phyloP scores from a whole-genome alignment of 1,284 basidiomycete genomes.

The Veloboletus limbatus region DNA sequence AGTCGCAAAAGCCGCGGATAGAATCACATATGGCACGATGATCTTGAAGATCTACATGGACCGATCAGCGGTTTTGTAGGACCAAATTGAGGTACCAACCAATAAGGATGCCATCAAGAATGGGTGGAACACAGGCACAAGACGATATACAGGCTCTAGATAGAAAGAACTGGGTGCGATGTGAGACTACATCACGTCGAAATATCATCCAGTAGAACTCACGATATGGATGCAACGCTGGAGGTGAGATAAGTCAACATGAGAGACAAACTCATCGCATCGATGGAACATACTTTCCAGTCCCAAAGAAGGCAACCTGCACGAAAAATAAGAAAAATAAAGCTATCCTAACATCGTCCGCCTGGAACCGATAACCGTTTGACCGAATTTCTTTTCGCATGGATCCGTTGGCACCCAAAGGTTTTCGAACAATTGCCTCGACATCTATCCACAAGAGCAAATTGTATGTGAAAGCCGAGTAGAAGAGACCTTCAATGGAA shows the following conservation, averaged over 20 bases:
- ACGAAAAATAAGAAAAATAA: constrained; percentile 86
- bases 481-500: constrained; percentile 83
- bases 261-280: background rate
- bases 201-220: constrained; percentile 28
- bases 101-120: constrained; percentile 80
- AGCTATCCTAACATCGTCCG: constrained; percentile 71
- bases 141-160: constrained; percentile 84
- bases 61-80: constrained; percentile 1
- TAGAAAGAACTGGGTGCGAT: constrained; percentile 68
- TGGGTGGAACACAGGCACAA: constrained; percentile 85
- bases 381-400: constrained; percentile 2
- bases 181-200: constrained; percentile 4
- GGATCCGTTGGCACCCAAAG: constrained; percentile 2
- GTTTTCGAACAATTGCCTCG: constrained; percentile 48
- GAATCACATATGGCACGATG: constrained; percentile 74
- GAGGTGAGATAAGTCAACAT: constrained; percentile 8
- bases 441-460: constrained; percentile 71
- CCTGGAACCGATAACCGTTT: constrained; percentile 45
- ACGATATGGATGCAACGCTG: constrained; percentile 88
- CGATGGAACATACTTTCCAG: constrained; percentile 66
- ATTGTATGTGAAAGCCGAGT: constrained; percentile 61
- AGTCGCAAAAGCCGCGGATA: constrained; percentile 65
- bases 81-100: constrained; percentile 38
- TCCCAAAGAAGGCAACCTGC: constrained; percentile 87
- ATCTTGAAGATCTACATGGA: constrained; percentile 73